A percentile compares a stretch with the other conserved stretches of the same genome.
Evolutionary conservation across 2,329 filamentous ascomycete genomes (phyloP).

Genomic region (Claviceps spartinae): DNA sequence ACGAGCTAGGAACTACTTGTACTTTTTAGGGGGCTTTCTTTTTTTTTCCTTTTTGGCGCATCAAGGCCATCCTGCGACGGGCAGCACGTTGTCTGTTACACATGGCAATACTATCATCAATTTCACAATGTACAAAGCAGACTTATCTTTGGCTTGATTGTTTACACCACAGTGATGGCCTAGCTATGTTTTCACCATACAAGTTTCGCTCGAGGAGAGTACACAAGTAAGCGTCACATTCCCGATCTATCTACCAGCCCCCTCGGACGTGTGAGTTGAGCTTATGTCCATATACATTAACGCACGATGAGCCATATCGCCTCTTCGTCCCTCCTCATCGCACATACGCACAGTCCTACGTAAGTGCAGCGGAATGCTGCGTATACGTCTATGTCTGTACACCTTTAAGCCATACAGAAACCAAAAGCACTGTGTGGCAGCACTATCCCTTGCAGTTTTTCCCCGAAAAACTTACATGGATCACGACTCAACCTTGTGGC

Average conservation of each 20-base stretch:
- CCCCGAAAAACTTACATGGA: neutral
- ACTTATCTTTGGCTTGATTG: neutral
- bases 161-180: neutral
- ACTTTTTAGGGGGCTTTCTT: neutral
- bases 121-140: neutral
- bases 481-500: conserved; percentile 20
- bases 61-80: neutral
- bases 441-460: neutral
- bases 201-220: neutral
- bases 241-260: too few species aligned
- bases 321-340: neutral
- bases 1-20: neutral
- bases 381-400: neutral
- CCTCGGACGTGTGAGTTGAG: too few species aligned
- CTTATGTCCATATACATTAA: too few species aligned
- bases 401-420: neutral
- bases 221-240: neutral
- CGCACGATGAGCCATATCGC: neutral
- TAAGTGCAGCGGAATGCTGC: neutral
- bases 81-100: too few species aligned
- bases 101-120: neutral
- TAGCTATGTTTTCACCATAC: neutral
- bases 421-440: neutral
- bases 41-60: neutral
- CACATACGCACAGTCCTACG: neutral